These are phyloP conservation scores for Auricularia heimuer DNA, from an alignment of 768 basidiomycete species.

Conservation along the genomic window DNA sequence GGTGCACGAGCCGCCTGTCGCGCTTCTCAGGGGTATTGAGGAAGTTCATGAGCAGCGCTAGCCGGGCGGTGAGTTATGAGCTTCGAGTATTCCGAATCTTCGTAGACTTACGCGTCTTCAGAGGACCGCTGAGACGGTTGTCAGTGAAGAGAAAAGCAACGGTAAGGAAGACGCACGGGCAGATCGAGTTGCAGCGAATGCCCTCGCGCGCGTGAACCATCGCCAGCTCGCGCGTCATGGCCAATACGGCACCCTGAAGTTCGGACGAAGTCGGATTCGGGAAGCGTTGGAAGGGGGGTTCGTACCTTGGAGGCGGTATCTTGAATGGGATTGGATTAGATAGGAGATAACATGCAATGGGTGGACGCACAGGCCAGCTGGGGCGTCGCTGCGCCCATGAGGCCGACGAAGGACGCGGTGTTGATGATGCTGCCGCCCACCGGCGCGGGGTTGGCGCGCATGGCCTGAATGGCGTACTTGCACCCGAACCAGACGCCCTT, in stretches of 20 bases:
- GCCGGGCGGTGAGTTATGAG: conserved; percentile 1
- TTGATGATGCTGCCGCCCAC: conserved; percentile 87
- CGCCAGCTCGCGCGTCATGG: conserved; percentile 95
- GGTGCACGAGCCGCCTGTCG: conserved; percentile 78
- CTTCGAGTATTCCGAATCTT: neutral
- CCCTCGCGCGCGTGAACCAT: conserved; percentile 98
- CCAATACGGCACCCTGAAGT: conserved; percentile 77
- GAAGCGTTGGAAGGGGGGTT: neutral
- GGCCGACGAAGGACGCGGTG: conserved; percentile 93
- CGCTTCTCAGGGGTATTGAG: conserved; percentile 93
- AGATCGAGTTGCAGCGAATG: conserved; percentile 90
- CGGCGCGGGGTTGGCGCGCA: conserved; percentile 87
- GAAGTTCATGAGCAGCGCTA: conserved; percentile 97
- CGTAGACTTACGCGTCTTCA: conserved; percentile 73
- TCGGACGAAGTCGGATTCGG: neutral
- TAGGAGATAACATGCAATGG: neutral
- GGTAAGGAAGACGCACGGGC: conserved; percentile 59
- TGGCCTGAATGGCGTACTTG: conserved; percentile 94
- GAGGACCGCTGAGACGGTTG: conserved; percentile 43
- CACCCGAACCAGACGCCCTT: conserved; percentile 99
- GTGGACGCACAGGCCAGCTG: conserved; percentile 85
- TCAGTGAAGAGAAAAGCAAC: neutral
- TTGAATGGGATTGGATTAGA: conserved; percentile 5
- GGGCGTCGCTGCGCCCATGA: conserved; percentile 93
- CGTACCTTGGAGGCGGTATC: conserved; percentile 21